Percentiles rank a stretch among this genome's conserved stretches.
Evolutionary conservation across 805 yeast genomes (phyloP).

Genomic region (Candida sithepensis): DNA sequence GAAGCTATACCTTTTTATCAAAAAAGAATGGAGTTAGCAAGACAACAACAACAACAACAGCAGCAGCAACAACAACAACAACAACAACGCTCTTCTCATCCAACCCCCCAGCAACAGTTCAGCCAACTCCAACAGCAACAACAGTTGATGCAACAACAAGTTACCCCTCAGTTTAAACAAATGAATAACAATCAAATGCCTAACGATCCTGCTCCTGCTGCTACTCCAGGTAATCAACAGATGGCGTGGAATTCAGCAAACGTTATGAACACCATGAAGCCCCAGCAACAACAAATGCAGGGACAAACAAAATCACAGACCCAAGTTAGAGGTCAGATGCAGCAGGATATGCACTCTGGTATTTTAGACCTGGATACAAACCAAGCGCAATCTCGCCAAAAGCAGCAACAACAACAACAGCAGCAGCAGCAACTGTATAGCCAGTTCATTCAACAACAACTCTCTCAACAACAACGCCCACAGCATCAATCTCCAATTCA

Average conservation of each 20-base stretch:
- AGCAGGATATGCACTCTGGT: neutral
- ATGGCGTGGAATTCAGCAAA: neutral
- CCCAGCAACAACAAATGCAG: neutral
- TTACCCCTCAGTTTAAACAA: conserved; percentile 15
- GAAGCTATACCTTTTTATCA: conserved; percentile 39
- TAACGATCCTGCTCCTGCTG: neutral
- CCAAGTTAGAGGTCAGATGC: neutral
- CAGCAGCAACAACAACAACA: conserved; percentile 14
- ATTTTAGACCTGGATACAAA: neutral
- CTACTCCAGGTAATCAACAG: neutral
- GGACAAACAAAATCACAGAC: neutral
- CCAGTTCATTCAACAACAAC: conserved; percentile 18
- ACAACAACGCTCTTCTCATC: conserved; percentile 3
- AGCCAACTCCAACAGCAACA: conserved; percentile 5
- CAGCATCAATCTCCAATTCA: conserved; percentile 8
- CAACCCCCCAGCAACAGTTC: conserved; percentile 3
- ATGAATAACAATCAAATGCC: neutral
- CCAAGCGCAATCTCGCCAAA: conserved; percentile 17
- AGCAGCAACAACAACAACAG: conserved; percentile 8
- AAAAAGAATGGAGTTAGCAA: conserved; percentile 23
- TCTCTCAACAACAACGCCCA: conserved; percentile 20
- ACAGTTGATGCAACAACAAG: conserved; percentile 16
- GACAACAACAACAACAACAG: conserved; percentile 25
- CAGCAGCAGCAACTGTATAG: conserved; percentile 19
- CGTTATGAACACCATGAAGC: neutral